Evolutionary conservation across 805 yeast species (phyloP).

Genomic region (Kodamaea sagamina): DNA sequence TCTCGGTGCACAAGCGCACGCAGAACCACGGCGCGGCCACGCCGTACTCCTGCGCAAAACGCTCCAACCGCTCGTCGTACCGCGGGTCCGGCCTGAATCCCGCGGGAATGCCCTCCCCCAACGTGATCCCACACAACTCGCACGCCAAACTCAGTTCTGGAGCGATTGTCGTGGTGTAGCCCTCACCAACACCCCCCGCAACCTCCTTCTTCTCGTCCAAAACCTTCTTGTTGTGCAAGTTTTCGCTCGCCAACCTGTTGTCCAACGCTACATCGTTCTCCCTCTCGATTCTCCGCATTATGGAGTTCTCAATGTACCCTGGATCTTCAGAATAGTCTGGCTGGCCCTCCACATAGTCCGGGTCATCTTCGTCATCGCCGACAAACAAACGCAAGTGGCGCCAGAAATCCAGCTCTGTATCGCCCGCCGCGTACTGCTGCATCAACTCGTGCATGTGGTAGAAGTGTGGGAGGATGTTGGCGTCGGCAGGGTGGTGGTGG

Average conservation of each 20-base stretch:
- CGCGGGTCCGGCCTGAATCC: conserved; percentile 42
- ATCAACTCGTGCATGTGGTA: conserved; percentile 9
- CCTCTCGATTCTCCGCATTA: conserved; percentile 42
- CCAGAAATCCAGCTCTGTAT: not conserved
- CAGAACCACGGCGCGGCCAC: conserved; percentile 72
- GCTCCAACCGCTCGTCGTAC: conserved; percentile 29
- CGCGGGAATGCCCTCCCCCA: conserved; percentile 74
- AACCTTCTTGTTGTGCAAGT: conserved; percentile 30
- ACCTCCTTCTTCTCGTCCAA: conserved; percentile 31
- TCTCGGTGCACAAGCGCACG: conserved; percentile 45
- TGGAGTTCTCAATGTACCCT: conserved; percentile 26
- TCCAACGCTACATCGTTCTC: conserved; percentile 42
- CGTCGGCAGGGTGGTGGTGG: not conserved
- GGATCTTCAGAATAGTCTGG: conserved; percentile 9
- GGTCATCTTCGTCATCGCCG: conserved; percentile 9
- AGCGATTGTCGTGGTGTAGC: conserved; percentile 35
- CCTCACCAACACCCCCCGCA: conserved; percentile 24
- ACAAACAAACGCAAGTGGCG: conserved; percentile 5
- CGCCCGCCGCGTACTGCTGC: conserved; percentile 2
- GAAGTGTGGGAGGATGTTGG: conserved; percentile 4
- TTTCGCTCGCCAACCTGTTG: conserved; percentile 32
- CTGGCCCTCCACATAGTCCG: conserved; percentile 9
- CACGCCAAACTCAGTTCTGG: conserved; percentile 37
- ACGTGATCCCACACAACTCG: conserved; percentile 65
- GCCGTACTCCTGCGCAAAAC: conserved; percentile 26